Conservation (phyloP, 495 filamentous ascomycete genomes). For the Chaetomium fimeti region DNA sequence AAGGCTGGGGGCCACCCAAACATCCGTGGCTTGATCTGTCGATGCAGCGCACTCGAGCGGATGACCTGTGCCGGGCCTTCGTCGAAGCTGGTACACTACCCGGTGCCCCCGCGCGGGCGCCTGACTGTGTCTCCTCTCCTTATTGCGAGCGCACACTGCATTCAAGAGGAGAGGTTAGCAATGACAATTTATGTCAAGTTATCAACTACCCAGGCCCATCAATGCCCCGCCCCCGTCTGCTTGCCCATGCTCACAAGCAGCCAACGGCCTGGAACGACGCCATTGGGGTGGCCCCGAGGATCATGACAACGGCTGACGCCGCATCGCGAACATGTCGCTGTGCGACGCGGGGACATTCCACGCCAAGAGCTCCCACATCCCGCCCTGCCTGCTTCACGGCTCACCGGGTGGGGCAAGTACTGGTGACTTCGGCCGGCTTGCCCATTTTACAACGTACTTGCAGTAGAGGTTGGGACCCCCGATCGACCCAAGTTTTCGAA, state of each 20-base stretch:
- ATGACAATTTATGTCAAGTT: too few species aligned
- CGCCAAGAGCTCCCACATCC: slow-evolving; percentile 20
- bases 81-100: slow-evolving; percentile 1
- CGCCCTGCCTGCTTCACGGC: slow-evolving; percentile 8
- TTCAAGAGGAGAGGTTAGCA: too few species aligned
- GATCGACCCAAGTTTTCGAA: background rate
- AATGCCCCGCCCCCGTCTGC: background rate
- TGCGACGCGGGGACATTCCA: background rate
- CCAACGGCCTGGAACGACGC: background rate
- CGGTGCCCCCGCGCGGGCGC: background rate
- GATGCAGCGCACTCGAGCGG: background rate
- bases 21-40: background rate
- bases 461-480: too few species aligned
- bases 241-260: background rate
- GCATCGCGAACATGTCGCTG: background rate
- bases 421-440: slow-evolving; percentile 24
- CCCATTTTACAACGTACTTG: background rate
- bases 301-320: background rate
- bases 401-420: slow-evolving; percentile 22
- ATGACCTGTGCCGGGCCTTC: background rate
- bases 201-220: background rate
- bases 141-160: too few species aligned
- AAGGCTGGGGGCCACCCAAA: background rate
- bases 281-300: background rate
- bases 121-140: too few species aligned